phyloP scores from a whole-genome alignment of 73 alveolate genomes.

The Tetrahymena borealis region DNA sequence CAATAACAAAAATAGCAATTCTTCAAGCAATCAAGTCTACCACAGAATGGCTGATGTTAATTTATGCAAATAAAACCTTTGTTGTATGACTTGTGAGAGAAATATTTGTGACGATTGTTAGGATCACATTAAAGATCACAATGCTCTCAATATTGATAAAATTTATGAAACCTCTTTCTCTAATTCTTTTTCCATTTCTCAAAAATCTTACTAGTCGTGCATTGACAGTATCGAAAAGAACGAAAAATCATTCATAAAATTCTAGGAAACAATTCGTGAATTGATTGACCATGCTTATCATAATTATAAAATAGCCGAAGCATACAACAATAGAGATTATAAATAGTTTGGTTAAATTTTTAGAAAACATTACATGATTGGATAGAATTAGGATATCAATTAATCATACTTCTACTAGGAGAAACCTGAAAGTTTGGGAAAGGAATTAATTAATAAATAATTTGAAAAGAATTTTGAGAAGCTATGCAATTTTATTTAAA shows the following conservation, averaged over 20 bases:
- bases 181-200: background rate
- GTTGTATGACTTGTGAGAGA: background rate
- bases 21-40: background rate
- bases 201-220: background rate
- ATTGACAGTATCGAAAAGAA: background rate
- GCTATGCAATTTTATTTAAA: background rate
- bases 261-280: background rate
- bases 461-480: background rate
- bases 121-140: background rate
- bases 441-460: background rate
- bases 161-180: background rate
- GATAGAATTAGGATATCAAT: background rate
- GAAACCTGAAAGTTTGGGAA: background rate
- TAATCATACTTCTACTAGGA: background rate
- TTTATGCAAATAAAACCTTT: background rate
- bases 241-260: background rate
- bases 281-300: background rate
- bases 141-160: background rate
- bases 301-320: background rate
- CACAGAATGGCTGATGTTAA: background rate
- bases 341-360: background rate
- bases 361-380: background rate
- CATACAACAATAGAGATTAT: background rate
- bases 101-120: background rate
- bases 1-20: background rate